Evolutionary conservation across 352 stramenopile species (phyloP).

Genomic region (Phytopythium sindhum): DNA sequence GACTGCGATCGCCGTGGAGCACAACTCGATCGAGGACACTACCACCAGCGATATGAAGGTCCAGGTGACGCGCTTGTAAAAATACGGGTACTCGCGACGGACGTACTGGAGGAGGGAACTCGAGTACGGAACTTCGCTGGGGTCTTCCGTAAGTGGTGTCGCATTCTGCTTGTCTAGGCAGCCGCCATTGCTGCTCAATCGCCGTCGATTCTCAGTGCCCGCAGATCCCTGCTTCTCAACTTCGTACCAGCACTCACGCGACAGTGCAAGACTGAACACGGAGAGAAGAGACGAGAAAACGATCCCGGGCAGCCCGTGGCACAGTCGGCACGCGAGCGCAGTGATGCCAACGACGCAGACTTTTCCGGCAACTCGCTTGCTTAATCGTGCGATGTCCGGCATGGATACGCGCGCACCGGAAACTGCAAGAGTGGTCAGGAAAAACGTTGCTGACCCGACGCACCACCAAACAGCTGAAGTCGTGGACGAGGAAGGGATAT

Average conservation of each 20-base stretch:
- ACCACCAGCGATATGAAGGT: conserved; percentile 75
- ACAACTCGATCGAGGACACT: conserved; percentile 61
- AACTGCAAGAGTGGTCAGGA: conserved; percentile 44
- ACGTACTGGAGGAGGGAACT: conserved; percentile 24
- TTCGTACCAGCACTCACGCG: conserved; percentile 70
- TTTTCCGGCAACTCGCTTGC: conserved; percentile 26
- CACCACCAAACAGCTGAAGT: conserved; percentile 40
- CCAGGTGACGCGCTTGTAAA: conserved; percentile 78
- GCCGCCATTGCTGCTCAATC: neutral
- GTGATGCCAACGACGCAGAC: conserved; percentile 47
- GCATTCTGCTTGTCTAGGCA: neutral
- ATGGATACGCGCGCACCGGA: conserved; percentile 41
- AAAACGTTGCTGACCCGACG: conserved; percentile 35
- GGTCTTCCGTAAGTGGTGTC: no score
- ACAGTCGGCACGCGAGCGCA: conserved; percentile 41
- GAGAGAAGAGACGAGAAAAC: conserved; percentile 57
- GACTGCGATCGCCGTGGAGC: conserved; percentile 50
- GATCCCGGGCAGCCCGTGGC: conserved; percentile 34
- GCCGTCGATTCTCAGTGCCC: neutral
- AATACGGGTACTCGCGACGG: conserved; percentile 34
- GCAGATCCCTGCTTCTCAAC: conserved; percentile 25
- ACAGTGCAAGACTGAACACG: conserved; percentile 67
- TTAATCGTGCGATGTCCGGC: conserved; percentile 25
- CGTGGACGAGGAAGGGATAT: conserved; percentile 35
- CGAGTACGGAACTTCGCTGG: conserved; percentile 7